These are phyloP conservation scores for Pontederia paniculata DNA, from an alignment of 176 grass and related monocot species.

Conservation along the genomic window DNA sequence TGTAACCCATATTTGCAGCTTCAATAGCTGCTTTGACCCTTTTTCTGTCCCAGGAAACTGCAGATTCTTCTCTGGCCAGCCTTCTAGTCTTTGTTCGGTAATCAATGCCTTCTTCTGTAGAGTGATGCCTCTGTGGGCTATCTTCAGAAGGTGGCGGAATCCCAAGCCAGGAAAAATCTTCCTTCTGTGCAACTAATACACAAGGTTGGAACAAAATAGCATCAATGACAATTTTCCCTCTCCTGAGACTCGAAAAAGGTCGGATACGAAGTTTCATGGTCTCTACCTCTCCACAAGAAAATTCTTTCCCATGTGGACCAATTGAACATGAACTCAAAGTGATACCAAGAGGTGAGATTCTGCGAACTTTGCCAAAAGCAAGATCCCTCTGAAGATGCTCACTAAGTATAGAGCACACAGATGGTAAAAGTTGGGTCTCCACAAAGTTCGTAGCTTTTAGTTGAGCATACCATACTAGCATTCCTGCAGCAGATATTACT, in stretches of 20 bases:
- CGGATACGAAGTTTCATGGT: constrained; percentile 66
- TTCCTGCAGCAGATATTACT: constrained; percentile 53
- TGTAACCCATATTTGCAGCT: constrained; percentile 69
- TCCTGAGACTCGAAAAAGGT: constrained; percentile 68
- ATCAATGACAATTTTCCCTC: constrained; percentile 75
- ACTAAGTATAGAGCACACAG: constrained; percentile 57
- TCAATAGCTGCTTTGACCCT: constrained; percentile 45
- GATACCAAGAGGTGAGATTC: constrained; percentile 75
- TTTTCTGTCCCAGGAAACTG: constrained; percentile 24
- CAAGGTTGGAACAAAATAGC: constrained; percentile 70
- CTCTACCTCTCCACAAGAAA: constrained; percentile 75
- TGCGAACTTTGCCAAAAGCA: constrained; percentile 67
- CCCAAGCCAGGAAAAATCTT: constrained; percentile 93
- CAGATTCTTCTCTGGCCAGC: constrained; percentile 56
- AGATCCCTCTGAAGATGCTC: constrained; percentile 80
- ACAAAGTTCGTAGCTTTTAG: constrained; percentile 56
- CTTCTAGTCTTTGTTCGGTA: constrained; percentile 66
- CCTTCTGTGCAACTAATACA: constrained; percentile 60
- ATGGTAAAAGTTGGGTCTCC: constrained; percentile 67
- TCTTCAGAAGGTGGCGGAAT: constrained; percentile 49
- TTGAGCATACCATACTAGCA: constrained; percentile 70
- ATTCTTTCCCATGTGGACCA: constrained; percentile 71
- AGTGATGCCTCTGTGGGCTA: constrained; percentile 32
- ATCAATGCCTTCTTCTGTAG: constrained; percentile 76
- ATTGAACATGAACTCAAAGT: constrained; percentile 84